These are phyloP conservation scores for Ogataea chonburiensis DNA, from an alignment of 805 yeast species.

Conservation along the genomic window DNA sequence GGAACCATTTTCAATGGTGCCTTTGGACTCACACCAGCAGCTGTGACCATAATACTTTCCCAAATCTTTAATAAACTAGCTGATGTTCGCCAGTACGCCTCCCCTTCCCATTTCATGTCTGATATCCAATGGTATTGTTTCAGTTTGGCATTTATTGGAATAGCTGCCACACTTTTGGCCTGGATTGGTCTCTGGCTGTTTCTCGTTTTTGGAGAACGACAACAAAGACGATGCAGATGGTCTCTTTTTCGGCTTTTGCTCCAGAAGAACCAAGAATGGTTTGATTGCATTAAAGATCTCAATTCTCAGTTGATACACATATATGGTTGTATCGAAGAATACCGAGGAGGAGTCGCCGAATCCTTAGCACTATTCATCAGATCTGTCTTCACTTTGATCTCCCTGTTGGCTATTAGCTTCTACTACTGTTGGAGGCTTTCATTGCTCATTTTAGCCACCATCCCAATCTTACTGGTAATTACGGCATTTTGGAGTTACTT, in stretches of 20 bases:
- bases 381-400: conserved; percentile 50
- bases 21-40: conserved; percentile 59
- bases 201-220: conserved; percentile 71
- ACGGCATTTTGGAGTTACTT: conserved; percentile 51
- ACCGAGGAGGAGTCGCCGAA: conserved; percentile 66
- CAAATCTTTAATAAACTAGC: conserved; percentile 51
- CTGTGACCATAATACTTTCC: conserved; percentile 65
- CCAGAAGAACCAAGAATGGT: conserved; percentile 55
- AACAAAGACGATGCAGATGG: conserved; percentile 55
- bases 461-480: conserved; percentile 62
- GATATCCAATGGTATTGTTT: conserved; percentile 37
- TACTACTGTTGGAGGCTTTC: conserved; percentile 85
- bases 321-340: conserved; percentile 73
- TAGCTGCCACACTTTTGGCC: conserved; percentile 40
- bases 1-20: conserved; percentile 37
- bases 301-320: conserved; percentile 65
- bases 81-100: conserved; percentile 29
- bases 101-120: conserved; percentile 32
- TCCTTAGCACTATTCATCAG: conserved; percentile 58
- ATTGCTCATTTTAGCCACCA: conserved; percentile 65
- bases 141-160: conserved; percentile 45
- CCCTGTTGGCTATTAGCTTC: conserved; percentile 63
- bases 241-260: conserved; percentile 46
- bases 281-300: conserved; percentile 52
- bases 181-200: conserved; percentile 62